Evolutionary conservation across 768 basidiomycete species (phyloP), one percentile per base, ranked within the genome.

Genomic region (Collybia sordida): DNA sequence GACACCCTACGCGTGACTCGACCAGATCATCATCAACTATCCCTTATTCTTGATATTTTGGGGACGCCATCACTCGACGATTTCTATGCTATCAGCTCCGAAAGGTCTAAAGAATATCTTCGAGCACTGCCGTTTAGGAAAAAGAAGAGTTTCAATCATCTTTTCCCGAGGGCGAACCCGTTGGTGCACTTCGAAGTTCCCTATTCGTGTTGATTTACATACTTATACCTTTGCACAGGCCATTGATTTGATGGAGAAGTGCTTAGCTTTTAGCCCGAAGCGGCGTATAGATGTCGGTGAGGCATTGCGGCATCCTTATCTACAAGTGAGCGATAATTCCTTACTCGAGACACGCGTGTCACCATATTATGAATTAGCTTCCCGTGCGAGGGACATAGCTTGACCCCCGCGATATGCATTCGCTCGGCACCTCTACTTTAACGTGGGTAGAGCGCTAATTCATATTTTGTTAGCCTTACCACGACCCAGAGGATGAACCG

Each of bases 31-130:
- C 88, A 97, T 67, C 96, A 98, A 62, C 78, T 98, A 6, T 87
- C 86, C 6, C 79, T 96, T 48, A 97, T 98, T 58, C 83, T 97
- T 50, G 93, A 96, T 60, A 88, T 95, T n/a, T 83, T 98, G 31
- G 95, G 95, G 1, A 91, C 90, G 2, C 86, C 88, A 15, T 84
- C 87, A 7, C 83, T 97, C 62, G 95, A 97, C 59, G 94, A 97
- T 62, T 96, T 97, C 65, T 92, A 96, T 56, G 92, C 91, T 5
- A 96, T 96, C 62, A 90, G 85, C 17, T 88, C 90, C 3, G 73
- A 79, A 6, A 67, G 88, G 39, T 77, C 89, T 45, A 79, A 93
- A 45, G 93, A 94, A 62, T 94, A 93, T 59, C 87, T 95, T 50
- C 85, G 93, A 2, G 89, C 93, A 0, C 72, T 96, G 14, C 92